Evolutionary conservation across 2,329 filamentous ascomycete genomes (phyloP).

Genomic region (Chrysoporthe deuterocubensis): DNA sequence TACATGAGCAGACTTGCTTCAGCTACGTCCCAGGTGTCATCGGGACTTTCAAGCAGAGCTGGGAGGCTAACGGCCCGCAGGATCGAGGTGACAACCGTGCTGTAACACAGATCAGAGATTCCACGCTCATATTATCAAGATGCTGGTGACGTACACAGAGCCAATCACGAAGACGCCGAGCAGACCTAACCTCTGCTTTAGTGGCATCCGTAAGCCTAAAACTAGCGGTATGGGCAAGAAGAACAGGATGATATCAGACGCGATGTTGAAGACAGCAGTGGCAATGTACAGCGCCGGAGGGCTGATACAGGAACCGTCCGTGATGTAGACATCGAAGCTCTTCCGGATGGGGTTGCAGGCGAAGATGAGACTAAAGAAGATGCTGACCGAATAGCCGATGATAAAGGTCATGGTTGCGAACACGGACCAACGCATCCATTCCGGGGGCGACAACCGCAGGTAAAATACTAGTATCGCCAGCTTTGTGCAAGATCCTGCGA

Average conservation of each 20-base stretch:
- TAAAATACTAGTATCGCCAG: constrained; percentile 46
- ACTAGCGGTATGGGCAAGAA: constrained; percentile 51
- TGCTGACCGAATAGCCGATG: constrained; percentile 37
- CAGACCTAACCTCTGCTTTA: constrained; percentile 51
- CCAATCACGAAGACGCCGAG: constrained; percentile 45
- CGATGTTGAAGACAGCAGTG: constrained; percentile 51
- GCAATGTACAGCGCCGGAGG: constrained; percentile 52
- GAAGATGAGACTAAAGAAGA: constrained; percentile 42
- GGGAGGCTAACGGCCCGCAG: constrained; percentile 37
- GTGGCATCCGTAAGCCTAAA: constrained; percentile 48
- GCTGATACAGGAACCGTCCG: constrained; percentile 47
- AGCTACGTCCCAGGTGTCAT: constrained; percentile 38
- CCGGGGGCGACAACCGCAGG: constrained; percentile 41
- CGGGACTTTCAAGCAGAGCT: constrained; percentile 33
- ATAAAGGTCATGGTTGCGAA: constrained; percentile 39
- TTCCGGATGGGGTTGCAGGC: constrained; percentile 42
- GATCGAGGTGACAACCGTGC: constrained; percentile 41
- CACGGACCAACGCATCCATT: constrained; percentile 38
- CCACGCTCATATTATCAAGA: too few species aligned
- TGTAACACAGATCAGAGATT: constrained; percentile 39
- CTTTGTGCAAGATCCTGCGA: constrained; percentile 42
- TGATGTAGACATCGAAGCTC: constrained; percentile 38
- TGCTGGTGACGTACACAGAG: constrained; percentile 3
- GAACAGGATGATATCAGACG: constrained; percentile 52
- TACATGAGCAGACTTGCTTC: constrained; percentile 31